Conservation (phyloP, 148 eudicot species). For the Tetragonia tetragonoides region DNA sequence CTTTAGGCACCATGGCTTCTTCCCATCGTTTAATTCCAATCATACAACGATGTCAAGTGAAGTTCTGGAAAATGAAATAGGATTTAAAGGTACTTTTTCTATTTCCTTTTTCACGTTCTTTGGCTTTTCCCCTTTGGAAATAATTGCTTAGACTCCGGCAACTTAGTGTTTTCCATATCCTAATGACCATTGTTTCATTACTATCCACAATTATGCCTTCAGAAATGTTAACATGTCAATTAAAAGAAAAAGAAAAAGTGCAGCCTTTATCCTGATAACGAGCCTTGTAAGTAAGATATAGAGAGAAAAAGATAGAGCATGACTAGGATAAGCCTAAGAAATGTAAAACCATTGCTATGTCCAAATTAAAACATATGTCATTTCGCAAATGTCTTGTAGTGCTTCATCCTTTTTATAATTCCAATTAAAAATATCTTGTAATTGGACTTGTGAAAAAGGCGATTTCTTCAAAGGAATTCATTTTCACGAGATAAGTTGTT, state of each 20-base stretch:
- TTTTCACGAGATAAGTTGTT: constrained; percentile 8
- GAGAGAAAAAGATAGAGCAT: neutral
- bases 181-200: no score
- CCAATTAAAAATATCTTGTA: no score
- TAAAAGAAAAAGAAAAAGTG: no score
- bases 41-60: neutral
- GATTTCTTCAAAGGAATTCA: constrained; percentile 10
- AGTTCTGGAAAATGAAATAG: neutral
- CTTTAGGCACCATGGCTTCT: neutral
- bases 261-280: no score
- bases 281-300: no score
- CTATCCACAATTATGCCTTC: no score
- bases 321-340: constrained; percentile 18
- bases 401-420: neutral
- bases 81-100: neutral
- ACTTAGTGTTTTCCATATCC: no score
- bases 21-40: neutral
- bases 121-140: no score
- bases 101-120: neutral
- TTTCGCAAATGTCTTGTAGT: neutral
- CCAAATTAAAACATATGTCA: constrained; percentile 23
- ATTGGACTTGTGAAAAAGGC: constrained; percentile 6
- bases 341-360: constrained; percentile 26
- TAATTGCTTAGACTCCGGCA: no score
- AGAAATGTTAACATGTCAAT: no score